These are phyloP conservation scores for Obba rivulosa DNA, from an alignment of 768 basidiomycete species.

Conservation along the genomic window DNA sequence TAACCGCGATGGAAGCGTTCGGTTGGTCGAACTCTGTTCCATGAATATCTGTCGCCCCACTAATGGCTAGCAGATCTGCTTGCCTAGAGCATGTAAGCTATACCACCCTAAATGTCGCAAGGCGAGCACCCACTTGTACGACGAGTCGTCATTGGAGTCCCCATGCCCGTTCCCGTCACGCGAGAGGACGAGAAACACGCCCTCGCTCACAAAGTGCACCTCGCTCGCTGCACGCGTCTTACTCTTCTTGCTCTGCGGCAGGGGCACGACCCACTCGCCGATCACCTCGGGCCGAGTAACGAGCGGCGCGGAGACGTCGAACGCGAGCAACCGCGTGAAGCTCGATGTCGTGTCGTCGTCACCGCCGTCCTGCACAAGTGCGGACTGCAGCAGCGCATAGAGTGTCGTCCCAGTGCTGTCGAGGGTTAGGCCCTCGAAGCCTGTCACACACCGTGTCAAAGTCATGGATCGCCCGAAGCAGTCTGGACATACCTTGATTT, in stretches of 20 bases:
- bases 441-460: no score
- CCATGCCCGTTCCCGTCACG: constrained; percentile 60
- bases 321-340: constrained; percentile 54
- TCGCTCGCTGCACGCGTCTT: constrained; percentile 53
- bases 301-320: constrained; percentile 37
- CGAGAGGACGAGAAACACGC: constrained; percentile 52
- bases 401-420: constrained; percentile 42
- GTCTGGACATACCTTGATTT: constrained; percentile 42
- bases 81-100: constrained; percentile 32
- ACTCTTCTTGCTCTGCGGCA: constrained; percentile 46
- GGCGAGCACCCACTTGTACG: constrained; percentile 44
- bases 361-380: constrained; percentile 61
- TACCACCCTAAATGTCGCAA: background rate
- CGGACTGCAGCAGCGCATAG: constrained; percentile 60
- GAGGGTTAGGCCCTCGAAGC: constrained; percentile 56
- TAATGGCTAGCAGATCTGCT: constrained; percentile 54
- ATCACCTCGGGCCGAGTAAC: constrained; percentile 31
- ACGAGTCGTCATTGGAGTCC: constrained; percentile 40
- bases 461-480: background rate
- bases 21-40: constrained; percentile 50
- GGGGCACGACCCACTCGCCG: constrained; percentile 57
- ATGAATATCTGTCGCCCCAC: constrained; percentile 56
- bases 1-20: constrained; percentile 43
- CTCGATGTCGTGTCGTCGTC: constrained; percentile 38
- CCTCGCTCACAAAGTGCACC: constrained; percentile 46